Conservation (phyloP, 768 basidiomycete species). For the Candolleomyces eurysporus region DNA sequence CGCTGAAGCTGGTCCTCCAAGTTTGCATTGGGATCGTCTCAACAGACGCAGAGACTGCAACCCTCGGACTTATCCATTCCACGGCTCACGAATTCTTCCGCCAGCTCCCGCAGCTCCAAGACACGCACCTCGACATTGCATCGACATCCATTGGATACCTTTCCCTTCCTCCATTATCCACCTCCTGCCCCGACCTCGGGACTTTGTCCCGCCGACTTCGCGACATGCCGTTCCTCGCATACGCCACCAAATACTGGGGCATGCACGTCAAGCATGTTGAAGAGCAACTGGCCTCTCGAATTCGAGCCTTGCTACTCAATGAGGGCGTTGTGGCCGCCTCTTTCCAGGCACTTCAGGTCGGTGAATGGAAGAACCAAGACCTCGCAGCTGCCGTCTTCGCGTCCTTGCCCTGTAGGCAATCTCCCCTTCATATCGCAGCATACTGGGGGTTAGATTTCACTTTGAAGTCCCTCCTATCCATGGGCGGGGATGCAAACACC, state of each 20-base stretch:
- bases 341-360: not conserved
- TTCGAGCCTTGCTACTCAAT: not conserved
- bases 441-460: not conserved
- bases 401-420: not conserved
- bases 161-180: not conserved
- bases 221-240: not conserved
- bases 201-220: not conserved
- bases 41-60: not conserved
- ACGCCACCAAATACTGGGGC: not conserved
- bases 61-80: not conserved
- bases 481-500: not conserved
- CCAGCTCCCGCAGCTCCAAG: not conserved
- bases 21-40: not conserved
- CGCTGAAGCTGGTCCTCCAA: not conserved
- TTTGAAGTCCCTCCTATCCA: not conserved
- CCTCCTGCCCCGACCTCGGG: not conserved
- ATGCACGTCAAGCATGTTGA: not conserved
- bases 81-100: not conserved
- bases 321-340: not conserved
- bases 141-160: not conserved
- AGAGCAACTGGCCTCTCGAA: not conserved
- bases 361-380: not conserved
- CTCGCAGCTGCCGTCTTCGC: not conserved
- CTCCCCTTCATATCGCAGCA: not conserved
- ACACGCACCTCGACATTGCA: not conserved